Conservation (phyloP, 164 flowering plant genomes). For the Magnolia officinalis region DNA sequence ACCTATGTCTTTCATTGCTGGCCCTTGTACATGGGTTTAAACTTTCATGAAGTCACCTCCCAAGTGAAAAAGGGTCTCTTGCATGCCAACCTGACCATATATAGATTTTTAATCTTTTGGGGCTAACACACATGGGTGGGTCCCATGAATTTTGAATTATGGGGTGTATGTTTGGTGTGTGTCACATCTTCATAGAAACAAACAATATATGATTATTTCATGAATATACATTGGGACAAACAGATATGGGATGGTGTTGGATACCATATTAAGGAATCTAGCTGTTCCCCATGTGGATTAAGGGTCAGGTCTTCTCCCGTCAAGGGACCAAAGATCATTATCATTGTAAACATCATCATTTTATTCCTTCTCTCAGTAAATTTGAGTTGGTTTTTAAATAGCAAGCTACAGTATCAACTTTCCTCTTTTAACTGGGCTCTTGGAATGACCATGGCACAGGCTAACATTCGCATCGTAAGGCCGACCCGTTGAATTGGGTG, state of each 20-base stretch:
- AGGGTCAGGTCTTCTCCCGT: neutral
- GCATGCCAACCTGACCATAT: neutral
- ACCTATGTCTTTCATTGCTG: neutral
- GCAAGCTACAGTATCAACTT: too few species aligned
- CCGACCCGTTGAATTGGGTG: too few species aligned
- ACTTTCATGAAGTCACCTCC: neutral
- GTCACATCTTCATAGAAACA: neutral
- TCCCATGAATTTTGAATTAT: neutral
- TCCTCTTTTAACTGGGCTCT: too few species aligned
- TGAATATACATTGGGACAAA: neutral
- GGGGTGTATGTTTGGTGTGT: neutral
- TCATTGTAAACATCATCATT: too few species aligned
- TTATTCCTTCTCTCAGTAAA: too few species aligned
- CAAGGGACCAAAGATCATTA: neutral
- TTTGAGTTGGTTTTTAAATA: too few species aligned
- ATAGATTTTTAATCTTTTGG: neutral
- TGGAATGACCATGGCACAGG: too few species aligned
- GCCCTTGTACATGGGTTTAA: neutral
- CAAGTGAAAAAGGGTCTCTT: neutral
- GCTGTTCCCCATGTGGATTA: neutral
- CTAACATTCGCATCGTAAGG: too few species aligned
- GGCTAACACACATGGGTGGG: neutral
- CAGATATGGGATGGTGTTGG: neutral
- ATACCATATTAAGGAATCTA: slow-evolving; percentile 1
- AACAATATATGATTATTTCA: neutral